Evolutionary conservation across 164 flowering plant species (phyloP).

Genomic region (Litsea cubeba): DNA sequence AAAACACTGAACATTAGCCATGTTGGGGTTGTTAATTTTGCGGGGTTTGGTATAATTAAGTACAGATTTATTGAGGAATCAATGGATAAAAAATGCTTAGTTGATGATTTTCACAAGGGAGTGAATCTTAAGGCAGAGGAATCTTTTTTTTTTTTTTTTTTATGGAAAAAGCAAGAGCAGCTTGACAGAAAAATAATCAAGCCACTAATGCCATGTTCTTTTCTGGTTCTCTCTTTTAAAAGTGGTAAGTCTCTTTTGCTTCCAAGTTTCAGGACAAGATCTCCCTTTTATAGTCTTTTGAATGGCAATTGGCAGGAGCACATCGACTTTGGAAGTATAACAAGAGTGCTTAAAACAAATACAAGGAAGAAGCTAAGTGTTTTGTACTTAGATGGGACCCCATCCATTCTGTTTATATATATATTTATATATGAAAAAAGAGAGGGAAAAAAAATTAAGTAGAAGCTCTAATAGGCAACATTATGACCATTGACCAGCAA

Average conservation of each 20-base stretch:
- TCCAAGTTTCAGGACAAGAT: not conserved
- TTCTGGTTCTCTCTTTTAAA: not conserved
- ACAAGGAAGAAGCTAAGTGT: not conserved
- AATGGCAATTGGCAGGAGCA: not conserved
- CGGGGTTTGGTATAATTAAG: not conserved
- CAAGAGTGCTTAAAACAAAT: not conserved
- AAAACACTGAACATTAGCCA: no score
- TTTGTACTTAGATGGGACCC: no score
- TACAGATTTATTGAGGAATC: not conserved
- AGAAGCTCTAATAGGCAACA: no score
- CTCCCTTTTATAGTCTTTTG: not conserved
- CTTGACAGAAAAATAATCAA: not conserved
- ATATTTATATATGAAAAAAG: no score
- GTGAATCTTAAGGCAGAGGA: not conserved
- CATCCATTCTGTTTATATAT: no score
- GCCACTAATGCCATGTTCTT: not conserved
- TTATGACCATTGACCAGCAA: no score
- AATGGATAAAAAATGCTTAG: not conserved
- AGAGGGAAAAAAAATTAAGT: no score
- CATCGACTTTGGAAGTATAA: not conserved
- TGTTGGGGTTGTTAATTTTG: not conserved
- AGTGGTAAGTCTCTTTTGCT: not conserved
- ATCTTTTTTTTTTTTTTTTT: not conserved
- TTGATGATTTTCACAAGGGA: not conserved
- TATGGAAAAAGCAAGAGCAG: not conserved